Evolutionary conservation across 306 rosid species (phyloP), one percentile per base, ranked within the genome.

Genomic region (Sechiopsis laciniata): DNA sequence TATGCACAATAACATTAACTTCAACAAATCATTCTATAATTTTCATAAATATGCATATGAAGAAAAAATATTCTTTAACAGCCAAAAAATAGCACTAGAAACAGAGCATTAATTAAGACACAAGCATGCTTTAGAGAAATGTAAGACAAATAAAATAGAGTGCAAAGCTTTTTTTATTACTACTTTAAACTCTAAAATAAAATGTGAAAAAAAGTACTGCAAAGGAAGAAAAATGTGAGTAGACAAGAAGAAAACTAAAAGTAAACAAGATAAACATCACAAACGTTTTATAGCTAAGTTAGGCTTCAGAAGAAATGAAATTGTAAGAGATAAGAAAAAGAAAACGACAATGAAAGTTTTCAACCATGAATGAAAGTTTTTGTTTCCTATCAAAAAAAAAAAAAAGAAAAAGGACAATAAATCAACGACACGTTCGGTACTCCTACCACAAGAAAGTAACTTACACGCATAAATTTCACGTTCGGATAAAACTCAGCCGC

Each of bases 391-490:
- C n/a, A n/a, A n/a, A n/a, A n/a, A n/a, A n/a, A n/a, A n/a, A n/a
- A n/a, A n/a, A 26, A 26, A 26, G 29, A 26, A 26, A 26, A 26
- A 26, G 2, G 29, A 26, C 29, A 26, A 26, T 26, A 26, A 32
- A 62, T 29, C 45, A 32, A 32, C 8, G 69, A 15, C 42, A 29
- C 0, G 48, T 14, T 10, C 14, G n/a, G 48, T 29, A 14, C 13
- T 15, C 20, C 45, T 62, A 16, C 32, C 22, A 35, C 14, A 16
- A 37, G 52, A 45, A 45, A 42, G 48, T 42, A n/a, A 83, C 92
- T 87, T 87, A 93, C 98, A 13, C 96, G 93, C 92, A 93, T 81
- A 82, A 86, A 90, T 78, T 90, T 93, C 70, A 88, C 89, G 15
- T 79, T 83, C 12, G 97, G 97, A 84, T 90, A 83, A 84, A 90